Evolutionary conservation across 2,329 filamentous ascomycete genomes (phyloP).

Genomic region (Lecanosticta acicola): DNA sequence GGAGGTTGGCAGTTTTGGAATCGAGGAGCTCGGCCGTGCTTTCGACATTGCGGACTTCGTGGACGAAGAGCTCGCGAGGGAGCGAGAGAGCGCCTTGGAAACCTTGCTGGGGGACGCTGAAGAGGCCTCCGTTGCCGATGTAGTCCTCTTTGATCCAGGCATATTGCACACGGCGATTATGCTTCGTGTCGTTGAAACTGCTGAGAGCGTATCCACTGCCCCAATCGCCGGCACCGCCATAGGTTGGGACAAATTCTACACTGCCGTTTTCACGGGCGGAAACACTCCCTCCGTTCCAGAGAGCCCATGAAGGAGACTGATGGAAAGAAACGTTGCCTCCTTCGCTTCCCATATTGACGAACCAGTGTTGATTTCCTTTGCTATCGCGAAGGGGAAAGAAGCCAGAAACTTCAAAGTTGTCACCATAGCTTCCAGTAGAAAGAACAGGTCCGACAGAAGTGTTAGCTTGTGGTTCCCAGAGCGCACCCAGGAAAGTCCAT

Average conservation of each 20-base stretch:
- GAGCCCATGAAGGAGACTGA: conserved; percentile 37
- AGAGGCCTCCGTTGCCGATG: conserved; percentile 33
- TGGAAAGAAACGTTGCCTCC: conserved; percentile 42
- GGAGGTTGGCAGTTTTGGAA: conserved; percentile 20
- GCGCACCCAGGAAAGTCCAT: conserved; percentile 44
- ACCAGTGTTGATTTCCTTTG: conserved; percentile 42
- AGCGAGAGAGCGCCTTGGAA: conserved; percentile 43
- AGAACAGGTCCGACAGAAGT: conserved; percentile 38
- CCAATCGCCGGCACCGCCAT: conserved; percentile 42
- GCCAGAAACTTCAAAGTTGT: conserved; percentile 46
- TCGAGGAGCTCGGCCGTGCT: conserved; percentile 25
- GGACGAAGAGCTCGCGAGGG: conserved; percentile 44
- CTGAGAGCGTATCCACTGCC: conserved; percentile 43
- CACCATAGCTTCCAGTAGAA: conserved; percentile 42
- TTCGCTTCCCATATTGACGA: conserved; percentile 38
- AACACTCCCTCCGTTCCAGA: conserved; percentile 44
- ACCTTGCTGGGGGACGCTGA: conserved; percentile 38
- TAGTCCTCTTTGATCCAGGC: conserved; percentile 44
- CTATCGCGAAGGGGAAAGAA: conserved; percentile 43
- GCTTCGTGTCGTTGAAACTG: conserved; percentile 46
- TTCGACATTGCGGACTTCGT: conserved; percentile 38
- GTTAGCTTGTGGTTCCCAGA: conserved; percentile 43
- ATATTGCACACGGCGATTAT: conserved; percentile 44
- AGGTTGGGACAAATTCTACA: conserved; percentile 40
- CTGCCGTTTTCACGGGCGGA: conserved; percentile 41